Evolutionary conservation across 2,329 filamentous ascomycete genomes (phyloP).

Genomic region (Thyridium curvatum): DNA sequence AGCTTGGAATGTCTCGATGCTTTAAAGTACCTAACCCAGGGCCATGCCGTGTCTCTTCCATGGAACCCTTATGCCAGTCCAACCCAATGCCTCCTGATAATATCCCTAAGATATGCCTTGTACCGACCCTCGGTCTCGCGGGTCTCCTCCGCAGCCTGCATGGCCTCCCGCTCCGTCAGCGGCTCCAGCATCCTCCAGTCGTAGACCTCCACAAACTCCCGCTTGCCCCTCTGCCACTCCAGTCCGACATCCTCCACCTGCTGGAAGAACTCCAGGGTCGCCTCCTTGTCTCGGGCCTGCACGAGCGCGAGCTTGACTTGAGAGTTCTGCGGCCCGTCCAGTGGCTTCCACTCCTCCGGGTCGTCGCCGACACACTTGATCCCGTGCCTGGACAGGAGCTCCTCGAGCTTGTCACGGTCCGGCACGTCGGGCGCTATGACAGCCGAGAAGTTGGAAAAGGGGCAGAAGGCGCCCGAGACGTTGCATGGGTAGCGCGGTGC

Average conservation of each 20-base stretch:
- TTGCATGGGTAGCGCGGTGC: too few species aligned
- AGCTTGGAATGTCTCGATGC: too few species aligned
- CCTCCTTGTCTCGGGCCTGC: slow-evolving; percentile 19
- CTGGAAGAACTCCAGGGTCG: slow-evolving; percentile 21
- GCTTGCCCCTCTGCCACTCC: slow-evolving; percentile 14
- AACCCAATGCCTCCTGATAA: neutral
- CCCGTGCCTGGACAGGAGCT: too few species aligned
- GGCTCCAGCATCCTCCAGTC: slow-evolving; percentile 31
- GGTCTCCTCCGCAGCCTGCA: slow-evolving; percentile 1
- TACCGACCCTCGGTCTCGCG: neutral
- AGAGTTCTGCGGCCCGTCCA: too few species aligned
- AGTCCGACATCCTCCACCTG: slow-evolving; percentile 14
- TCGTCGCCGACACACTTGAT: too few species aligned
- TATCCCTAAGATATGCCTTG: neutral
- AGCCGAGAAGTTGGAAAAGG: too few species aligned
- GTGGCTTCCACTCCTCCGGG: too few species aligned
- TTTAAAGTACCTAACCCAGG: too few species aligned
- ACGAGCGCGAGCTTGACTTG: slow-evolving; percentile 22
- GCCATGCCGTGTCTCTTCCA: neutral
- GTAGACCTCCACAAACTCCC: slow-evolving; percentile 22
- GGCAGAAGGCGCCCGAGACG: too few species aligned
- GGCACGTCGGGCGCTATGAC: too few species aligned
- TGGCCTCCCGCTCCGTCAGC: slow-evolving; percentile 14
- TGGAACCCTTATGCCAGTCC: neutral
- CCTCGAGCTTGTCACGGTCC: too few species aligned